Conservation (phyloP, 1,139 yeast species). For the Geotrichum macrosporum region DNA sequence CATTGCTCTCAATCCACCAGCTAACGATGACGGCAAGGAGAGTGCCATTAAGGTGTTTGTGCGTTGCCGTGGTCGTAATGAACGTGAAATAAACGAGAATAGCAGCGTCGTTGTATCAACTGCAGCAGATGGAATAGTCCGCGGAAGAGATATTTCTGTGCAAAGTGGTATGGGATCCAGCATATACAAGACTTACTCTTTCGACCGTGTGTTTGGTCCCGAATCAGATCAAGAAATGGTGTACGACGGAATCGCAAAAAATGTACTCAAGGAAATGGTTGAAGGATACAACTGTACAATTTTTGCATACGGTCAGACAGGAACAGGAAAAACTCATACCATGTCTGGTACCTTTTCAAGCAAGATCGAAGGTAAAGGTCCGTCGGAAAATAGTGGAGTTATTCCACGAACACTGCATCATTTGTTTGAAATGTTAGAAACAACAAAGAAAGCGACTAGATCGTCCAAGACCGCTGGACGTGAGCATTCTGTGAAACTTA, state of each 20-base stretch:
- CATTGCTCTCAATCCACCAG: background rate
- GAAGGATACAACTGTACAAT: constrained; percentile 61
- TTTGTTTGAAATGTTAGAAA: constrained; percentile 49
- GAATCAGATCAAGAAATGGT: constrained; percentile 62
- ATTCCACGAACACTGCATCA: constrained; percentile 60
- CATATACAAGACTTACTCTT: constrained; percentile 50
- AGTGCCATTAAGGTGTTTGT: constrained; percentile 67
- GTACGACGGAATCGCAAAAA: constrained; percentile 56
- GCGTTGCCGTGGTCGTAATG: constrained; percentile 79
- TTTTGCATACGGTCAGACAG: constrained; percentile 86
- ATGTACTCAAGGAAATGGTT: constrained; percentile 55
- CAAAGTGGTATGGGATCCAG: constrained; percentile 25
- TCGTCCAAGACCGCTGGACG: constrained; percentile 14
- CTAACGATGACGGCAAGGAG: constrained; percentile 11
- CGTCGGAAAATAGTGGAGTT: constrained; percentile 66
- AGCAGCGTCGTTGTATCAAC: constrained; percentile 63
- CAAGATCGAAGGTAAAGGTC: constrained; percentile 55
- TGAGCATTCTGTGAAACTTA: constrained; percentile 61
- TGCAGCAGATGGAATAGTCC: constrained; percentile 13
- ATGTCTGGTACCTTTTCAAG: constrained; percentile 38
- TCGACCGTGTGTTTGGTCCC: constrained; percentile 70
- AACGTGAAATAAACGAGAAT: constrained; percentile 63
- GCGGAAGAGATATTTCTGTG: constrained; percentile 56
- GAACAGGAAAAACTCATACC: constrained; percentile 81
- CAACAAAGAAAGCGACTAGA: constrained; percentile 34